Evolutionary conservation across 208 protist genomes (phyloP), one percentile per base, ranked within the genome.

Genomic region (Borovskyia barvae): DNA sequence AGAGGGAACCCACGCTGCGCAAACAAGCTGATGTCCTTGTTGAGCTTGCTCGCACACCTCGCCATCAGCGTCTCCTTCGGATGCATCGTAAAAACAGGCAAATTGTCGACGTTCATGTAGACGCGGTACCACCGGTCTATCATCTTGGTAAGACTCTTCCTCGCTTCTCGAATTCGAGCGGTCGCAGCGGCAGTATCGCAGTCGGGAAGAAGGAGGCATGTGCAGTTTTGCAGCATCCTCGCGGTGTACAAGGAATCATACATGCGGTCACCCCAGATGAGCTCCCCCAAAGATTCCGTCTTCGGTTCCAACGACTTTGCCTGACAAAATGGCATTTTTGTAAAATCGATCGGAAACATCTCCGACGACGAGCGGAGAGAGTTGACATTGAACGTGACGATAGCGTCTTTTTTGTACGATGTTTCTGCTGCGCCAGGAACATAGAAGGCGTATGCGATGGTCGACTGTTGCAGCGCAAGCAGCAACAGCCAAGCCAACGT

Each of bases 101-200:
- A 70, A 58, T 95, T 90, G 68, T 95, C 88, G 25, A 95, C 77
- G 55, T 59, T 91, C 77, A 95, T 86, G 47, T 82, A 80, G 15
- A 78, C 88, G n/a, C 88, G 85, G 53, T 92, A 95, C 17, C 75
- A 79, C 19, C 66, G 51, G 47, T 92, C 62, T 65, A 95, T 90
- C 49, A 78, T 75, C 29, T 62, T 70, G 26, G 71, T 56, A 17
- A 93, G 29, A n/a, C n/a, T 50, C 32, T 63, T 64, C 29, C 11
- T 22, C 5, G 52, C 12, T 14, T 64, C 35, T 32, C 61, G 60
- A 19, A 85, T 46, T 0, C 61, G 26, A 19, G 75, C 57, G 8
- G 54, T 83, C 40, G 82, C 87, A 0, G 5, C 15, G 5, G 2
- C 39, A 5, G 58, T 33, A 59, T 90, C 43, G 52, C 88, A 94